Evolutionary conservation across 2,329 filamentous ascomycete genomes (phyloP), one percentile per base, ranked within the genome.

Genomic region (Penicillium olsonii): DNA sequence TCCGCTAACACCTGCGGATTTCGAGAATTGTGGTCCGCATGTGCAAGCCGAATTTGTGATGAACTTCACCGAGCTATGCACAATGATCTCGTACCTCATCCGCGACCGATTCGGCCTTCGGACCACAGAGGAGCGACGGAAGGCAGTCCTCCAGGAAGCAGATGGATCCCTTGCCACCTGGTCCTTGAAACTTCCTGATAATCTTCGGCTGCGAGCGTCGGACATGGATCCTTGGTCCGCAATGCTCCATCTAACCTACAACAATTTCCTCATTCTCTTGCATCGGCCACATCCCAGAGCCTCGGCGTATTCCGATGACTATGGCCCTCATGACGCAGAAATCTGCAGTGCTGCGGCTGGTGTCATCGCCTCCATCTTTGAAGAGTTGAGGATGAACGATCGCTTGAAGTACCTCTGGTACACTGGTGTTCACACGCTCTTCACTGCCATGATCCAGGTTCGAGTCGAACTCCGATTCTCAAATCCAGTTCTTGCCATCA

Each of bases 61-160:
- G 19, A 71, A 79, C 26, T 77, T 78, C 41, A 74, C 76, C 2
- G 73, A 73, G 31, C 68, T 81, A 0, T 81, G 78, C 51, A 70
- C 76, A 17, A 76, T 81, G 59, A 75, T 80, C 35, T 78, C 70
- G 5, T 73, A 71, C 48, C 68, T 74, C 19, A 65, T 74, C 44
- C 68, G 71, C 15, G 71, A 73, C 50, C 63, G 71, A 22, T 75
- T 75, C 47, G 72, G 72, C 7, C 55, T 74, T 17, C 65, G 68
- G 24, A 68, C 72, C 37, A 71, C 61, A 24, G 70, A 61, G 53
- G 69, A 67, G 57, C 66, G 70, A 35, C 69, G 71, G 37, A 75
- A 73, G 55, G 70, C 68, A 9, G 70, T 68, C 29, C 64, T 75
- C 18, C 65, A 67, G 40, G 68, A 73, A 53, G 72, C 71, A 7